A percentile compares a stretch with the other conserved stretches of the same genome.
Evolutionary conservation across 192 early-diverging fungal genomes (phyloP).

Genomic region (Funneliformis mosseae): DNA sequence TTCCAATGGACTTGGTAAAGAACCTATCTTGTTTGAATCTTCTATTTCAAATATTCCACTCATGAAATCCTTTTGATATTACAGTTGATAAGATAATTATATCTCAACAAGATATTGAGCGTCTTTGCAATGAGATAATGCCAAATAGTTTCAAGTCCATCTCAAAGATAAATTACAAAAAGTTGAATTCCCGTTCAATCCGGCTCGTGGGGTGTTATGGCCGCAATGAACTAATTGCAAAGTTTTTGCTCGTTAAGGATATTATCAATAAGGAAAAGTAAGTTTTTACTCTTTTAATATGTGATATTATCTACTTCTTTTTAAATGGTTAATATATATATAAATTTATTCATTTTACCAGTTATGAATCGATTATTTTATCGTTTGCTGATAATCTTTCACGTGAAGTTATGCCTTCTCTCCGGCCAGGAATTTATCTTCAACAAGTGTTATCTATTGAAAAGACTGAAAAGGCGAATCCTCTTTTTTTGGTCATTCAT

Average conservation of each 20-base stretch:
- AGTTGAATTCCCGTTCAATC: background rate
- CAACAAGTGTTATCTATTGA: background rate
- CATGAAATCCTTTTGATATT: background rate
- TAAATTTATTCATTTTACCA: no score
- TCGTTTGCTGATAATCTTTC: background rate
- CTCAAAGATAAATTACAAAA: conserved; percentile 25
- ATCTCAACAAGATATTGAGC: conserved; percentile 12
- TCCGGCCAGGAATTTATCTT: conserved; percentile 28
- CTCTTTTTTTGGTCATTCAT: conserved; percentile 22
- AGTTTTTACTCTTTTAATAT: background rate
- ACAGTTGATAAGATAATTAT: conserved; percentile 30
- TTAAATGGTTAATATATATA: background rate
- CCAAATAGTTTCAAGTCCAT: conserved; percentile 30
- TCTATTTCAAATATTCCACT: background rate
- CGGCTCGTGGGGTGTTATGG: conserved; percentile 27
- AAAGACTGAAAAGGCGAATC: background rate
- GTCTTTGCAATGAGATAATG: conserved; percentile 25
- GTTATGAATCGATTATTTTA: conserved; percentile 7
- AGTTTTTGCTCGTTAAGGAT: conserved; percentile 1
- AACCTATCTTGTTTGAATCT: background rate
- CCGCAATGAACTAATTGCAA: conserved; percentile 17
- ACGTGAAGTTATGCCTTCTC: background rate
- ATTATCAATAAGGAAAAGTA: conserved; percentile 24
- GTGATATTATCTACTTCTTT: background rate
- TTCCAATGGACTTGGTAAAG: background rate